Base-by-base conservation (phyloP, 1,284 basidiomycete species). In the Fomitopsis pinicola region DNA sequence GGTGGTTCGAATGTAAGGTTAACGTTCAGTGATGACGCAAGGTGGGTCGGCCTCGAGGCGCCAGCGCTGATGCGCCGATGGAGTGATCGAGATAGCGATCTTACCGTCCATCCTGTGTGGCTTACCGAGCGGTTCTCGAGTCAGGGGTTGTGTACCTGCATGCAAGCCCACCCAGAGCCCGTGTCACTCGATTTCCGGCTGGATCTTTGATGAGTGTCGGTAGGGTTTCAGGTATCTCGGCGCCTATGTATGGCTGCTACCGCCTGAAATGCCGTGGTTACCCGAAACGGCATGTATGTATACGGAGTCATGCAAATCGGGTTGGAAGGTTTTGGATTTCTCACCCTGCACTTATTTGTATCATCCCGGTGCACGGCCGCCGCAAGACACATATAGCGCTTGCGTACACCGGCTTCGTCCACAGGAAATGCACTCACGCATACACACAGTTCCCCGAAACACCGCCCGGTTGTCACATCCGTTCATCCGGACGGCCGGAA, bases 21-120 rank as follows among this genome's bases (percentile, higher is more conserved):
- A 14, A 9, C 22, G 26, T 4, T 7, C 33, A n/a, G 50, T 26
- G 33, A 54, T 35, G 52, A 40, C 33, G n/a, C 38, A 36, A 36
- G 38, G 38, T 40, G 53, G 30, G 30, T 22, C 22, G 6, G 14
- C 33, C 36, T 38, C 36, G 33, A 15, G n/a, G 42, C 40, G 26
- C 38, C 42, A 10, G 42, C 55, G 40, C 55, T 56, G 55, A 56
- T 45, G 55, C 42, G 42, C 55, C 40, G 4, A 22, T 15, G 22
- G 4, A 6, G 12, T 12, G 56, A 58, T 58, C 56, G 56, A 58
- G 56, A 58, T 58, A 58, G 26, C 42, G 56, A 58, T 58, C 56
- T 19, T 58, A 58, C 44, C n/a, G 17, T 45, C n/a, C 56, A 48
- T 48, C 42, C 9, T 46, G 12, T 42, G 52, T 54, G 19, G 52